Conservation (phyloP, 352 stramenopile genomes). For the Pythium pectinolyticum region DNA sequence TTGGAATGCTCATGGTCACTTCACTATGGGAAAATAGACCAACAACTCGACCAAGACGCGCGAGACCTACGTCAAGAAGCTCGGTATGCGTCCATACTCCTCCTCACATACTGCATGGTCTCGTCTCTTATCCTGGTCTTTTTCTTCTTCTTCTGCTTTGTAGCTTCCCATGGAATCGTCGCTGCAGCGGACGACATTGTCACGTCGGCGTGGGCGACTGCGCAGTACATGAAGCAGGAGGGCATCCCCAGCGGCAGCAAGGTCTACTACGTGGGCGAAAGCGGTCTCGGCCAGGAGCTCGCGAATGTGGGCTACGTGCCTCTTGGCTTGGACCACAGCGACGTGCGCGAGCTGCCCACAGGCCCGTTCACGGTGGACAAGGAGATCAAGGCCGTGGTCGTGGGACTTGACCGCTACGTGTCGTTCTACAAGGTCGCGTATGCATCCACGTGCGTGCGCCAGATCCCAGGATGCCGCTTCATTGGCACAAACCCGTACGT, state of each 20-base stretch:
- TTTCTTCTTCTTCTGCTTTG: too few relatives aligned
- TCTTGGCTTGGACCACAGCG: slow-evolving; percentile 66
- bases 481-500: slow-evolving; percentile 82
- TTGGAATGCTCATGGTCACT: neutral
- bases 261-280: slow-evolving; percentile 85
- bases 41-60: slow-evolving; percentile 87
- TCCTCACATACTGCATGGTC: neutral
- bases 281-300: slow-evolving; percentile 65
- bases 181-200: slow-evolving; percentile 74
- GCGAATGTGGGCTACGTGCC: slow-evolving; percentile 62
- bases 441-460: slow-evolving; percentile 63
- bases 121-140: too few relatives aligned
- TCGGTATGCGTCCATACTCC: slow-evolving; percentile 38
- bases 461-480: slow-evolving; percentile 77
- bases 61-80: slow-evolving; percentile 82
- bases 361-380: slow-evolving; percentile 65
- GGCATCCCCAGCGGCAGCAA: slow-evolving; percentile 77
- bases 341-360: slow-evolving; percentile 70
- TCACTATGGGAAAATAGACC: slow-evolving; percentile 47
- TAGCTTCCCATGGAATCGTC: slow-evolving; percentile 76
- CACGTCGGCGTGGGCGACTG: slow-evolving; percentile 85
- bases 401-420: slow-evolving; percentile 67
- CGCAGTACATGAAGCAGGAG: slow-evolving; percentile 77
- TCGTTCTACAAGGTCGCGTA: slow-evolving; percentile 88
- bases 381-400: slow-evolving; percentile 77